Conservation (phyloP, 1,284 basidiomycete genomes). For the Ceratobasidium sp. region DNA sequence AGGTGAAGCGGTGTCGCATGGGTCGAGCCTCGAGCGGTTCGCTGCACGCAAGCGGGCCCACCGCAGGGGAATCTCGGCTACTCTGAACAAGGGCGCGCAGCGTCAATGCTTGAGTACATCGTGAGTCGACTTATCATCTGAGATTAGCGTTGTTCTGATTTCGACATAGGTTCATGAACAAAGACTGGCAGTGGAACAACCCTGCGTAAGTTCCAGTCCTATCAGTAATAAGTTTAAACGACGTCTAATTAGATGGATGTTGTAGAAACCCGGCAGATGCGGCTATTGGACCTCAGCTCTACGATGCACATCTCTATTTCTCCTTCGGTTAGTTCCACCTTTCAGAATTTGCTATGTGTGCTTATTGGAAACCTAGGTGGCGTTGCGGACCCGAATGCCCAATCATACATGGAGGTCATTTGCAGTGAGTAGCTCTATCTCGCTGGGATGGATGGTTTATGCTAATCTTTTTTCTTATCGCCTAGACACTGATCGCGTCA, state of each 20-base stretch:
- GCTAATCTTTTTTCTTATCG: background rate
- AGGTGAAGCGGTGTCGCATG: conserved; percentile 11
- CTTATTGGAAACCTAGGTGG: conserved; percentile 58
- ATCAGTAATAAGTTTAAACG: background rate
- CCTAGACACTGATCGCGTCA: conserved; percentile 55
- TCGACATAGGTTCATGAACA: conserved; percentile 73
- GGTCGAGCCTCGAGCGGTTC: conserved; percentile 26
- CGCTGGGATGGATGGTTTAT: background rate
- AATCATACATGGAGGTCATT: conserved; percentile 71
- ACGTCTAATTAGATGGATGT: too few relatives aligned
- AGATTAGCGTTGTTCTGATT: background rate
- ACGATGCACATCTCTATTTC: conserved; percentile 84
- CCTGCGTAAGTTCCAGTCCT: conserved; percentile 54
- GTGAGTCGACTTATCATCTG: conserved; percentile 36
- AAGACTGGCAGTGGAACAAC: conserved; percentile 75
- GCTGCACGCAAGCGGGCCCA: conserved; percentile 27
- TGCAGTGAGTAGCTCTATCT: conserved; percentile 60
- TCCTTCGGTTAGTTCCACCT: conserved; percentile 57
- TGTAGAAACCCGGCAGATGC: conserved; percentile 70
- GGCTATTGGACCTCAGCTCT: conserved; percentile 71
- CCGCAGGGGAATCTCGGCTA: conserved; percentile 10
- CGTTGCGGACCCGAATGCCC: conserved; percentile 69
- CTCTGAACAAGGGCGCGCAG: conserved; percentile 33
- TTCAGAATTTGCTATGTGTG: background rate
- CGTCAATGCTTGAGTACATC: conserved; percentile 44